Percentiles rank a stretch among this genome's conserved stretches.
Evolutionary conservation across 139 green algal species (phyloP).

Genomic region (Nannochloris sp.): DNA sequence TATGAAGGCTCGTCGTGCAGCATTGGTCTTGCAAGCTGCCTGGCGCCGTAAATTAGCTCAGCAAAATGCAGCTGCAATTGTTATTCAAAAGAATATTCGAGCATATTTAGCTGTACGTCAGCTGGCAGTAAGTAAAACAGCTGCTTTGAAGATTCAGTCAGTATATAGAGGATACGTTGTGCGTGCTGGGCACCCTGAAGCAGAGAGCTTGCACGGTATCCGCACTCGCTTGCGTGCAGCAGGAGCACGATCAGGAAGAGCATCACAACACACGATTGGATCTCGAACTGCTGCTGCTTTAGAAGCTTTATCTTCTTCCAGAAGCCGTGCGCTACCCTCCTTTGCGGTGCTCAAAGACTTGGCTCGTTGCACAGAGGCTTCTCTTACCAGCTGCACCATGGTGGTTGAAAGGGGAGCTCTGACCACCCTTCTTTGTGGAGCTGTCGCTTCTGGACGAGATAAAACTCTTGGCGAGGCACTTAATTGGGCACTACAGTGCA

Average conservation of each 20-base stretch:
- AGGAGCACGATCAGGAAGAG: not conserved
- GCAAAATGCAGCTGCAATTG: slow-evolving; percentile 2
- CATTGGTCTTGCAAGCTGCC: slow-evolving; percentile 18
- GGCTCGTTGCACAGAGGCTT: slow-evolving; percentile 8
- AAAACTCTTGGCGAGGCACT: not conserved
- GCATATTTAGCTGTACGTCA: slow-evolving; percentile 1
- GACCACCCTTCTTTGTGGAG: not conserved
- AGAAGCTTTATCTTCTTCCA: slow-evolving; percentile 36
- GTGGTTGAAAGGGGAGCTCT: not conserved
- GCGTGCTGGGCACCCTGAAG: not conserved
- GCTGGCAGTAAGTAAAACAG: not conserved
- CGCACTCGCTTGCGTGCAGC: slow-evolving; percentile 32
- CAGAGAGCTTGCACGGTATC: slow-evolving; percentile 18
- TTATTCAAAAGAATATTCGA: slow-evolving; percentile 14
- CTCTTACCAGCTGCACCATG: slow-evolving; percentile 14
- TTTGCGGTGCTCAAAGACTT: not conserved
- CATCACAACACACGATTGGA: slow-evolving; percentile 23
- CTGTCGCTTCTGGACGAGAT: not conserved
- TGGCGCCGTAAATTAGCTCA: slow-evolving; percentile 4
- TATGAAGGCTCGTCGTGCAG: slow-evolving; percentile 15
- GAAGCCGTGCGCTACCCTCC: not conserved
- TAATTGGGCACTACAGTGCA: not conserved
- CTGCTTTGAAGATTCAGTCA: slow-evolving; percentile 33
- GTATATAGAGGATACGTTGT: slow-evolving; percentile 46
- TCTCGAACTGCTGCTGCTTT: slow-evolving; percentile 42